Base-by-base conservation (phyloP, 345 rosid species). In the Salix brachista region DNA sequence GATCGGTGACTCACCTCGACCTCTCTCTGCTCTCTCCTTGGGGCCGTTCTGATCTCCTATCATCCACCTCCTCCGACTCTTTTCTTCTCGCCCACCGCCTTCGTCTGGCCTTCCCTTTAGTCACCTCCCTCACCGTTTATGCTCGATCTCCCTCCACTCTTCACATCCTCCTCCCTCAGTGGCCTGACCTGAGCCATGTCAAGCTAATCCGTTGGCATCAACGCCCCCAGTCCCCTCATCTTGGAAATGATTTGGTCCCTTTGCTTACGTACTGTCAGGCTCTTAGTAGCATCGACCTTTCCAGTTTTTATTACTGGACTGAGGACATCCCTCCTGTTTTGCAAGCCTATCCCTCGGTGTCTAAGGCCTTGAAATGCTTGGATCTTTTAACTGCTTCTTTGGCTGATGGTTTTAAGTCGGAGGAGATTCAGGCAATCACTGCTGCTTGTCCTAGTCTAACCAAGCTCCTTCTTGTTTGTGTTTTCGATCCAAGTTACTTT, bases 161-260 rank as follows among this genome's bases (percentile, higher is more conserved):
- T 71, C 83, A 84, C 67, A 65, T 87, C 13, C 77, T 96, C 1
- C 89, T 87, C 54, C 91, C 87, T 16, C 90, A 85, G 56, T 93
- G 99, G 99, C 97, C 92, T 2, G 30, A 39, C 0, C 76, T 92
- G 76, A 77, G 80, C 65, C 88, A 46, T 73, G 79, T 96, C 80
- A 88, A 90, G 83, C 88, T 94, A 19, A 83, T 96, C 13, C 93
- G 98, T 2, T 96, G 98, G 99, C 98, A 96, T 28, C 98, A 78
- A 67, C 87, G 98, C 52, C 82, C 83, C 8, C 65, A 85, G 12
- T 84, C 81, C 54, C 74, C 72, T 44, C 80, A 81, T 13, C 10
- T 60, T 0, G 98, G 96, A 0, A 91, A 90, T 36, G 98, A 93
- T 66, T 85, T 96, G 21, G 41, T 19, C 2, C 83, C 87, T 1